Conservation (phyloP, 495 filamentous ascomycete genomes). For the Physcia stellaris region DNA sequence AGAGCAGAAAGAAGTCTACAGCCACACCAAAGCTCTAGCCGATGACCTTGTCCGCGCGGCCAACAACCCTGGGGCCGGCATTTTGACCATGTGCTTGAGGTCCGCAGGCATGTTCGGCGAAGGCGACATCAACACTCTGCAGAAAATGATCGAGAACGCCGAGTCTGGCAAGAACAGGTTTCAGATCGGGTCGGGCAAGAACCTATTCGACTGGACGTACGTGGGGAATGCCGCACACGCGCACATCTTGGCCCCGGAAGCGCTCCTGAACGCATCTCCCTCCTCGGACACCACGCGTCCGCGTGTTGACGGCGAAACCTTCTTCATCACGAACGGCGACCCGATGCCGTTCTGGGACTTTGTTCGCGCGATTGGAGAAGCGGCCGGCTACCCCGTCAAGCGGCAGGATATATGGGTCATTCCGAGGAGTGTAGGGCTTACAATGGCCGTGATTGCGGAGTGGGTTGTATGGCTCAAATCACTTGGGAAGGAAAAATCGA, state of each 20-base stretch:
- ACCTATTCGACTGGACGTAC: conserved; percentile 70
- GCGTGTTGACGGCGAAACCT: conserved; percentile 14
- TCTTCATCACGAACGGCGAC: conserved; percentile 18
- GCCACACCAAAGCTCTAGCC: conserved; percentile 17
- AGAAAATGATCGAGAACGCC: conserved; percentile 7
- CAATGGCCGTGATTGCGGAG: conserved; percentile 58
- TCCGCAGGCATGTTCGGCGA: conserved; percentile 19
- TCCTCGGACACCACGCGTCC: background rate
- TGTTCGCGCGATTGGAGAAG: conserved; percentile 12
- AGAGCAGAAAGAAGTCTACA: conserved; percentile 11
- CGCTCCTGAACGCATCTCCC: background rate
- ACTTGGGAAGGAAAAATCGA: too few relatives aligned
- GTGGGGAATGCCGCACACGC: conserved; percentile 66
- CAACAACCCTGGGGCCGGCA: conserved; percentile 3
- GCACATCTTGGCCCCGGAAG: conserved; percentile 46
- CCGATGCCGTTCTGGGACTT: conserved; percentile 17
- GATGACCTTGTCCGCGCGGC: conserved; percentile 16
- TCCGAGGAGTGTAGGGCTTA: conserved; percentile 44
- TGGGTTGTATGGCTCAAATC: conserved; percentile 46
- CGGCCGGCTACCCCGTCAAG: conserved; percentile 31
- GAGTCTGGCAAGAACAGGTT: conserved; percentile 14
- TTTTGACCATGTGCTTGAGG: conserved; percentile 16
- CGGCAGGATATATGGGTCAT: conserved; percentile 52
- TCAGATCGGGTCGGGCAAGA: conserved; percentile 16
- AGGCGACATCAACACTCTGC: conserved; percentile 11